phyloP scores from a whole-genome alignment of 2,329 filamentous ascomycete genomes.

The Pseudocercospora eumusae region DNA sequence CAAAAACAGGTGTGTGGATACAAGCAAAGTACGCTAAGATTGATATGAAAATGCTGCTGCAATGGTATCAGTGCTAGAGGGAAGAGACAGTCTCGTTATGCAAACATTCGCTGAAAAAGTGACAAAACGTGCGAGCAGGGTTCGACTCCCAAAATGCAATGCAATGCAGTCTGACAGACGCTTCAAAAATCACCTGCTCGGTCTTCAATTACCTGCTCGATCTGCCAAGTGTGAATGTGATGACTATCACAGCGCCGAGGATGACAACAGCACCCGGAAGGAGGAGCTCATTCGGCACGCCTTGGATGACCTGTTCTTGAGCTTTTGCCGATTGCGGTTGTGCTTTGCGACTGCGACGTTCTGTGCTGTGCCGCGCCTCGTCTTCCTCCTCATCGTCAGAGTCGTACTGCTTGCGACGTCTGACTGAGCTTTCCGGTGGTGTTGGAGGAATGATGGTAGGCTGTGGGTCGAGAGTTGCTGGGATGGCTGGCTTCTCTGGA shows the following conservation, averaged over 20 bases:
- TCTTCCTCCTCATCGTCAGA: slow-evolving; percentile 58
- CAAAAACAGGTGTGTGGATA: background rate
- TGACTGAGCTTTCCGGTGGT: slow-evolving; percentile 53
- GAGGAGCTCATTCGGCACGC: slow-evolving; percentile 90
- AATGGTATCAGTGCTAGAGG: slow-evolving; percentile 21
- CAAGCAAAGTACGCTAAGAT: background rate
- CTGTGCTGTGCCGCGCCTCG: slow-evolving; percentile 37
- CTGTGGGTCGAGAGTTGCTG: slow-evolving; percentile 62
- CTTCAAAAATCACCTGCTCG: slow-evolving; percentile 30
- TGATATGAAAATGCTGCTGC: slow-evolving; percentile 13
- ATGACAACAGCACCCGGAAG: slow-evolving; percentile 92
- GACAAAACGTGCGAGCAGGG: slow-evolving; percentile 1
- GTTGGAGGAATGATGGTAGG: slow-evolving; percentile 53
- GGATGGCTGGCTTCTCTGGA: slow-evolving; percentile 81
- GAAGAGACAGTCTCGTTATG: slow-evolving; percentile 4
- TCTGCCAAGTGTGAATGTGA: slow-evolving; percentile 75
- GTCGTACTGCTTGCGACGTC: slow-evolving; percentile 50
- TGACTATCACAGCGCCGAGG: slow-evolving; percentile 89
- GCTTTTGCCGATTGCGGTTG: slow-evolving; percentile 51
- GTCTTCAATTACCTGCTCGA: slow-evolving; percentile 35
- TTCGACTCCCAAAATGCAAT: background rate
- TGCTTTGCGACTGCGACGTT: slow-evolving; percentile 37
- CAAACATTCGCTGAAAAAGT: slow-evolving; percentile 12
- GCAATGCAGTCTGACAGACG: slow-evolving; percentile 9
- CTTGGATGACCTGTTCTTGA: slow-evolving; percentile 79